phyloP scores from a whole-genome alignment of 2,329 filamentous ascomycete species.

The Lomentospora prolificans region DNA sequence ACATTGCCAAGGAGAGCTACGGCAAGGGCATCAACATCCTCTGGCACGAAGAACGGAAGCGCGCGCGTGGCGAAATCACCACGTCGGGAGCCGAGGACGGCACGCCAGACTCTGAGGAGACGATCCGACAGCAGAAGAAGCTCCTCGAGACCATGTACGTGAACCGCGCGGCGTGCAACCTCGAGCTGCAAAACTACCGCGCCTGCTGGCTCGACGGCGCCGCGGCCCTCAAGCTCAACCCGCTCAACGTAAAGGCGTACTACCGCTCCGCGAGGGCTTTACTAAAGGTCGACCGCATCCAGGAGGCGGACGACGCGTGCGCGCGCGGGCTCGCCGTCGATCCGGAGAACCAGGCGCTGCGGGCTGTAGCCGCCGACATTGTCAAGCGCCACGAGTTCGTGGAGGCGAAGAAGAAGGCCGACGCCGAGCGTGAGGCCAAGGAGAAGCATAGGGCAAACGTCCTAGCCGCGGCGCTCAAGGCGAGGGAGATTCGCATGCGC shows the following conservation, averaged over 20 bases:
- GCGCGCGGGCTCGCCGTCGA: slow-evolving; percentile 66
- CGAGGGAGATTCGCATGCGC: slow-evolving; percentile 60
- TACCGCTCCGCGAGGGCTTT: slow-evolving; percentile 77
- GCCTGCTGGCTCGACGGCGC: slow-evolving; percentile 79
- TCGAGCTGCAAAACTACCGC: slow-evolving; percentile 82
- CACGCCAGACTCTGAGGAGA: slow-evolving; percentile 34
- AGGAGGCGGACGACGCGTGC: slow-evolving; percentile 74
- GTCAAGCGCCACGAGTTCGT: slow-evolving; percentile 44
- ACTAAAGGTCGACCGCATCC: slow-evolving; percentile 65
- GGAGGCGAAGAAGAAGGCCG: slow-evolving; percentile 43
- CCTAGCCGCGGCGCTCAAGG: slow-evolving; percentile 54
- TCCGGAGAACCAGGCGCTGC: slow-evolving; percentile 55
- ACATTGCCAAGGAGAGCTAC: slow-evolving; percentile 86
- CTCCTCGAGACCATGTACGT: slow-evolving; percentile 69
- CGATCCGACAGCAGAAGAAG: slow-evolving; percentile 48
- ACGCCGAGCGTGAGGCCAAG: slow-evolving; percentile 44
- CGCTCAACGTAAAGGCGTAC: slow-evolving; percentile 76
- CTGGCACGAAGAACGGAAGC: slow-evolving; percentile 49
- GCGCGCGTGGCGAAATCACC: slow-evolving; percentile 29
- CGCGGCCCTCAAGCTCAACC: slow-evolving; percentile 67
- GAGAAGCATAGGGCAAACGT: slow-evolving; percentile 48
- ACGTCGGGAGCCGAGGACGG: slow-evolving; percentile 9
- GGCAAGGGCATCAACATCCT: slow-evolving; percentile 72
- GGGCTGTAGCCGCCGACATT: slow-evolving; percentile 53
- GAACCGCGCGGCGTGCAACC: slow-evolving; percentile 83